phyloP scores from a whole-genome alignment of 352 stramenopile species.

The Globisporangium viniferum region DNA sequence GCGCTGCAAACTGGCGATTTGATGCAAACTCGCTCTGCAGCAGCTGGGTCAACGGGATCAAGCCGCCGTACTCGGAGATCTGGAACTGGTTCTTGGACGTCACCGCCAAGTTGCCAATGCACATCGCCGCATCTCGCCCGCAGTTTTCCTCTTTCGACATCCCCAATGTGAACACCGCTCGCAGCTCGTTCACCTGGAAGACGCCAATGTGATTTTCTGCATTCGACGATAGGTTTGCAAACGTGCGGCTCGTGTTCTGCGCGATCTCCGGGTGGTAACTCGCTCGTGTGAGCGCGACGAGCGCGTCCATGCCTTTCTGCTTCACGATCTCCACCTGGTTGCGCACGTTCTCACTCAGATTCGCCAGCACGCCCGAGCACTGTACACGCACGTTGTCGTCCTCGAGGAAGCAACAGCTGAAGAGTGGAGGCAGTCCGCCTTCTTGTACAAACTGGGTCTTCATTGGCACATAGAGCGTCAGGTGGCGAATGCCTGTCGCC shows the following conservation, averaged over 20 bases:
- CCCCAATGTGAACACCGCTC: constrained; percentile 72
- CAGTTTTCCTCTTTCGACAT: constrained; percentile 81
- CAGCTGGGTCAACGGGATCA: constrained; percentile 79
- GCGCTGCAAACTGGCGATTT: constrained; percentile 79
- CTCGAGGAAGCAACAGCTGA: constrained; percentile 50
- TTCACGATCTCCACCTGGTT: constrained; percentile 89
- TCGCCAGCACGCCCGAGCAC: constrained; percentile 86
- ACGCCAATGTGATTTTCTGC: constrained; percentile 89
- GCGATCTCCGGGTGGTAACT: constrained; percentile 74
- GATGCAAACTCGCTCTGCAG: constrained; percentile 66
- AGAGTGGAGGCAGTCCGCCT: constrained; percentile 59
- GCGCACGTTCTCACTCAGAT: constrained; percentile 89
- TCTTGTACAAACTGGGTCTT: constrained; percentile 72
- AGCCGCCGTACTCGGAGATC: constrained; percentile 85
- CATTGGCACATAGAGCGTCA: constrained; percentile 77
- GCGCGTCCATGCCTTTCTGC: constrained; percentile 60
- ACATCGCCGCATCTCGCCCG: constrained; percentile 89
- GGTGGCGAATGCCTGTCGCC: constrained; percentile 82
- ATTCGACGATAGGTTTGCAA: constrained; percentile 91
- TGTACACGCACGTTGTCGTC: constrained; percentile 88
- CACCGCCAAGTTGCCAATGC: constrained; percentile 93
- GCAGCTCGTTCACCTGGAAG: constrained; percentile 80
- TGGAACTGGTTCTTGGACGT: constrained; percentile 87
- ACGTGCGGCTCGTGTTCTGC: constrained; percentile 86
- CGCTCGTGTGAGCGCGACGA: constrained; percentile 63